Percentiles rank a stretch among this genome's conserved stretches.
These are phyloP conservation scores for Picea abies DNA, from an alignment of 83 land plant genomes.

Conservation along the genomic window DNA sequence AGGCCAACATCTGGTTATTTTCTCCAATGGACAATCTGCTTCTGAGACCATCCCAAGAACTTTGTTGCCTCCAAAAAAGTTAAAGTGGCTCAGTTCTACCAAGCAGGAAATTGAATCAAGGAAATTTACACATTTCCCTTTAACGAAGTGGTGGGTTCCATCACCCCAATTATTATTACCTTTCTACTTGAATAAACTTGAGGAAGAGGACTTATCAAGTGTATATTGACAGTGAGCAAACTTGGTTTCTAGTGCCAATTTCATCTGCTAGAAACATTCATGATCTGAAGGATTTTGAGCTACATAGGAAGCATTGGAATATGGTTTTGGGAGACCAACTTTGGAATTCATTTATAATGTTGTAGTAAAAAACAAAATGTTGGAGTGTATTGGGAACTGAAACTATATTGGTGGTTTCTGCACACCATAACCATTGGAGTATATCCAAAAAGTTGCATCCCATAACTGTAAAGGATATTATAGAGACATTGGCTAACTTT, in stretches of 20 bases:
- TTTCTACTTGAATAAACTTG: neutral
- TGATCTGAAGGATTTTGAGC: neutral
- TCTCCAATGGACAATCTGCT: neutral
- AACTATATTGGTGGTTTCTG: too few relatives aligned
- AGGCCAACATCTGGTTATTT: neutral
- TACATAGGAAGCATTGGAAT: too few relatives aligned
- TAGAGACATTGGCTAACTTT: neutral
- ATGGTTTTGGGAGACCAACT: too few relatives aligned
- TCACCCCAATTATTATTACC: neutral
- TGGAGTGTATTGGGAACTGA: too few relatives aligned
- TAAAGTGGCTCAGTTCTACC: neutral
- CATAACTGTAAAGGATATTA: neutral
- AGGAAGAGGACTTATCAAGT: neutral
- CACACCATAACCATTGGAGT: too few relatives aligned
- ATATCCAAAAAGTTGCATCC: too few relatives aligned
- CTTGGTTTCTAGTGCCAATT: slow-evolving; percentile 5
- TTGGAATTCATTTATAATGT: slow-evolving; percentile 6
- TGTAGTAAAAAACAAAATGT: too few relatives aligned
- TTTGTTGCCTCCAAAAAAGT: neutral
- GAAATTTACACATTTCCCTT: neutral
- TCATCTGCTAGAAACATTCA: too few relatives aligned
- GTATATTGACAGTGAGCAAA: neutral
- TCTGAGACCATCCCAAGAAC: neutral
- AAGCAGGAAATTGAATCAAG: neutral
- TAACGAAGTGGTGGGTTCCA: neutral